A percentile compares a stretch with the other conserved stretches of the same genome.
phyloP scores from a whole-genome alignment of 1,284 basidiomycete genomes.

The Ceratobasidium papillatum region DNA sequence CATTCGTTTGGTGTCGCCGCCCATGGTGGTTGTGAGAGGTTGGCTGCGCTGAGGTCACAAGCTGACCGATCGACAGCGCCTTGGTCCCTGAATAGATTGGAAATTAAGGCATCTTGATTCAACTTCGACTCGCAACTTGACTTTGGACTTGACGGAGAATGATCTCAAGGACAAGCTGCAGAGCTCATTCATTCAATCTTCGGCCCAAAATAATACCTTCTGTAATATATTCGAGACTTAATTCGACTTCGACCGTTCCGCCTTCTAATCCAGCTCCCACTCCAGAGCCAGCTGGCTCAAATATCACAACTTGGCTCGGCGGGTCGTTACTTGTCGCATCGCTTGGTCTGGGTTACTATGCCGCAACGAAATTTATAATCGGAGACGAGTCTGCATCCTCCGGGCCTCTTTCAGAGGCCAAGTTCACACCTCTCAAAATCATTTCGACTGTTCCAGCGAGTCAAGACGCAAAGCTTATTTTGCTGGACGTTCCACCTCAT shows the following conservation, averaged over 20 bases:
- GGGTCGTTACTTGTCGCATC: constrained; percentile 3
- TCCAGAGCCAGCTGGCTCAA: background rate
- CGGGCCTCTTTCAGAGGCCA: constrained; percentile 60
- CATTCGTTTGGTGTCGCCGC: constrained; percentile 17
- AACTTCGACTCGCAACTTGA: constrained; percentile 1
- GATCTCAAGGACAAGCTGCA: constrained; percentile 14
- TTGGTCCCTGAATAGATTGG: constrained; percentile 21
- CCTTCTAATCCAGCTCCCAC: background rate
- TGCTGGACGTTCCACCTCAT: constrained; percentile 63
- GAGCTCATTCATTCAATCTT: background rate
- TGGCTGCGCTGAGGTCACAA: constrained; percentile 28
- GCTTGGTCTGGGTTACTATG: constrained; percentile 30
- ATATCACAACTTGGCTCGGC: constrained; percentile 11
- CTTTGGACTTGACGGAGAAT: constrained; percentile 1
- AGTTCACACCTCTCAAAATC: constrained; percentile 73
- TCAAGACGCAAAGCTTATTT: constrained; percentile 67
- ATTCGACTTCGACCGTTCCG: background rate
- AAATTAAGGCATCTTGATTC: constrained; percentile 10
- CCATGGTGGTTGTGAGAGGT: constrained; percentile 33
- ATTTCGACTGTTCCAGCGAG: constrained; percentile 60
- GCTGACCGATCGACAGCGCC: constrained; percentile 1
- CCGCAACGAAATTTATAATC: background rate
- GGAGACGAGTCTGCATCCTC: constrained; percentile 41
- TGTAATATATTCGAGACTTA: background rate
- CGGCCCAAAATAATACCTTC: background rate